phyloP scores from a whole-genome alignment of 805 yeast genomes.

The Saccharomycopsis sp. region DNA sequence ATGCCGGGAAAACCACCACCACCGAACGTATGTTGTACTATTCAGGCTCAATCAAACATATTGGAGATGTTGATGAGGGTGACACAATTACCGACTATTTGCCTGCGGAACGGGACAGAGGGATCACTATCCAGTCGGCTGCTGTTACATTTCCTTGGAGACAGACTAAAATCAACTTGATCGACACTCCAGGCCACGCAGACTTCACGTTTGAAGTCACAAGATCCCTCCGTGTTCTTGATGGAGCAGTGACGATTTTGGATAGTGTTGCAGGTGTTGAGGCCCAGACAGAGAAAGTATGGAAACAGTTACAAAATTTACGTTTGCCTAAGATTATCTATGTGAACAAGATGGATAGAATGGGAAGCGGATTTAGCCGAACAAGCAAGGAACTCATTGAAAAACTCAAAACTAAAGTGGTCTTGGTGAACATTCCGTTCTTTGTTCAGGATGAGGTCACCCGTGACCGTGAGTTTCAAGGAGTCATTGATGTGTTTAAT shows the following conservation, averaged over 20 bases:
- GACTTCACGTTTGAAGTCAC: constrained; percentile 95
- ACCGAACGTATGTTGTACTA: constrained; percentile 93
- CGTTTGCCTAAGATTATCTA: constrained; percentile 72
- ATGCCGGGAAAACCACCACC: constrained; percentile 97
- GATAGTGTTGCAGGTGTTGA: constrained; percentile 98
- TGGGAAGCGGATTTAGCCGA: constrained; percentile 90
- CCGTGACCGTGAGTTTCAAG: constrained; percentile 42
- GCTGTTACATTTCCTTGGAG: constrained; percentile 91
- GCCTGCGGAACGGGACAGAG: constrained; percentile 85
- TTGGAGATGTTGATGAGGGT: constrained; percentile 95
- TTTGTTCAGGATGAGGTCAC: constrained; percentile 41
- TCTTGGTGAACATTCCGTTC: constrained; percentile 70
- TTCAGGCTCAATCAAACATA: constrained; percentile 68
- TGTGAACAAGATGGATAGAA: constrained; percentile 93
- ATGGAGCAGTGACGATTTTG: constrained; percentile 87
- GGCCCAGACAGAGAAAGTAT: constrained; percentile 95
- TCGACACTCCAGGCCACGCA: constrained; percentile 98
- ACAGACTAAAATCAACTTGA: constrained; percentile 62
- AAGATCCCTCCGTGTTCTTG: constrained; percentile 81
- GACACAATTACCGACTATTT: constrained; percentile 93
- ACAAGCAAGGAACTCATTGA: constrained; percentile 79
- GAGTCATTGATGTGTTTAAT: constrained; percentile 71
- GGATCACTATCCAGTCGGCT: constrained; percentile 94
- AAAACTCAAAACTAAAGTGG: constrained; percentile 68
- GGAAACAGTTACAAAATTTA: constrained; percentile 74